Evolutionary conservation across 164 flowering plant species (phyloP).

Genomic region (Sedum album): DNA sequence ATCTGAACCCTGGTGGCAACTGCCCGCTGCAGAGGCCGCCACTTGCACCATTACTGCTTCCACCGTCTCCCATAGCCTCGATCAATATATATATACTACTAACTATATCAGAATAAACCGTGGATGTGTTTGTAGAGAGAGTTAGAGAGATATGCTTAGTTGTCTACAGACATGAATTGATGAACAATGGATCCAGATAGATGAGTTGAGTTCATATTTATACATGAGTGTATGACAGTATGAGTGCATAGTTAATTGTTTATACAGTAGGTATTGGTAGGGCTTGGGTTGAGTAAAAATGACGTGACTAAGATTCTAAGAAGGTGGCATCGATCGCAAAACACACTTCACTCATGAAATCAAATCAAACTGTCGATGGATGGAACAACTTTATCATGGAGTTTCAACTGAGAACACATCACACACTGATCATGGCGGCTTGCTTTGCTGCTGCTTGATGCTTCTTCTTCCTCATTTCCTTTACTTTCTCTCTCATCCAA

Average conservation of each 20-base stretch:
- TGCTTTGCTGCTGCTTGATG: neutral
- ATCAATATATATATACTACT: too few relatives aligned
- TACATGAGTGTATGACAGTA: neutral
- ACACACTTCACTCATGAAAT: neutral
- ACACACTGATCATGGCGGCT: neutral
- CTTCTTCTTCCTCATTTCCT: neutral
- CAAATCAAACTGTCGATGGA: neutral
- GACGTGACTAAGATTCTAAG: neutral
- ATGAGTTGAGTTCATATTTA: neutral
- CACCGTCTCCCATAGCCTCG: slow-evolving; percentile 1
- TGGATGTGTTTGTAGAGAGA: neutral
- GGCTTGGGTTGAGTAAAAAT: slow-evolving; percentile 1
- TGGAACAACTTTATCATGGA: neutral
- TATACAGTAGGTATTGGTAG: neutral
- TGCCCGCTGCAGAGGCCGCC: neutral
- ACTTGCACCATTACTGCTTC: neutral
- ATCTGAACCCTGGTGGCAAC: slow-evolving; percentile 78
- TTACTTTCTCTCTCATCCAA: neutral
- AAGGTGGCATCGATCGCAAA: neutral
- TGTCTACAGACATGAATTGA: neutral
- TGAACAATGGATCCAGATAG: neutral
- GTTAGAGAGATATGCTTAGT: neutral
- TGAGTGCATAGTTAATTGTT: neutral
- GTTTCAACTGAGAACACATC: neutral
- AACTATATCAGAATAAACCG: too few relatives aligned